These are phyloP conservation scores for Plasmodium knowlesi DNA, from an alignment of 169 alveolate species.

Conservation along the genomic window DNA sequence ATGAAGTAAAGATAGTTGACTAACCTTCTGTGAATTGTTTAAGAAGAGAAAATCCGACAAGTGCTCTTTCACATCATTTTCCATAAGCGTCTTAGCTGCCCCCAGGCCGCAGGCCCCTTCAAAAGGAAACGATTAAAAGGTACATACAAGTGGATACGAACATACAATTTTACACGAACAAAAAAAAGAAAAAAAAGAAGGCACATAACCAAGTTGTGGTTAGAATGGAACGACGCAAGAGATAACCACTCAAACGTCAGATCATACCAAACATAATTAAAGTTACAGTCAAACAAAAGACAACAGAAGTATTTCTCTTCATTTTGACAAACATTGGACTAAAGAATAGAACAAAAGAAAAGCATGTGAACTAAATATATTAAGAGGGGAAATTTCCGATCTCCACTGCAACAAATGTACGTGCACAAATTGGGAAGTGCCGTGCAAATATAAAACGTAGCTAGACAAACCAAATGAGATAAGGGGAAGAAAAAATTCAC, in stretches of 20 bases:
- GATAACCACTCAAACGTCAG: not conserved
- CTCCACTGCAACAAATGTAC: not conserved
- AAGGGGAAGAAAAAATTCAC: not conserved
- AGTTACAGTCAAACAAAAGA: not conserved
- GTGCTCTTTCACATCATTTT: conserved; percentile 33
- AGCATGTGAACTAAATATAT: not conserved
- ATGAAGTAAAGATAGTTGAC: not conserved
- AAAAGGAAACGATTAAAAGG: not conserved
- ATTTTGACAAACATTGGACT: not conserved
- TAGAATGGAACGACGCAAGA: not conserved
- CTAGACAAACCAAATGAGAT: not conserved
- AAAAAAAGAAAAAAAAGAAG: not conserved
- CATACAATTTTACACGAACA: not conserved
- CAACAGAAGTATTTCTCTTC: conserved; percentile 1
- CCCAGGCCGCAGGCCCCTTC: conserved; percentile 3
- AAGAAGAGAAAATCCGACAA: conserved; percentile 23
- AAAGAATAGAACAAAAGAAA: not conserved
- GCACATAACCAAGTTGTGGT: not conserved
- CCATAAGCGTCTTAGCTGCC: conserved; percentile 4
- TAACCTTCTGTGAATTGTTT: conserved; percentile 58
- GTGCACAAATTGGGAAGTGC: not conserved
- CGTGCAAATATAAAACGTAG: not conserved
- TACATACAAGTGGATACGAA: not conserved
- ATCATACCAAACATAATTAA: not conserved
- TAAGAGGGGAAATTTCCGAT: not conserved